These are phyloP conservation scores for Phytophthora hibernalis DNA, from an alignment of 352 stramenopile species.

Conservation along the genomic window DNA sequence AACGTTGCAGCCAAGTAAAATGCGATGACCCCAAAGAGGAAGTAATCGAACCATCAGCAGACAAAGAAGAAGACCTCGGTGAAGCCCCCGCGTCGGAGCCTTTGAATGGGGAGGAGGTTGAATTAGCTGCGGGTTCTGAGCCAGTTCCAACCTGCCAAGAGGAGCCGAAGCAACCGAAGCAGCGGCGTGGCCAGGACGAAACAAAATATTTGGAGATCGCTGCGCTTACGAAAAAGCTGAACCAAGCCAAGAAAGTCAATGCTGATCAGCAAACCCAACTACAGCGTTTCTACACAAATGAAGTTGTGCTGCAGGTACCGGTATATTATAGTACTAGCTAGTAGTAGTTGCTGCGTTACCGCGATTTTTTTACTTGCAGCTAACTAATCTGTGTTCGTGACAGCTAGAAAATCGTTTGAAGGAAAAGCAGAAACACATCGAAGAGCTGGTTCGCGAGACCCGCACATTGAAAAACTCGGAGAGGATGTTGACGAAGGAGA, in stretches of 20 bases:
- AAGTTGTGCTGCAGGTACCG: constrained; percentile 56
- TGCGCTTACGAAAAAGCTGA: constrained; percentile 52
- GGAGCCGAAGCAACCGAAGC: constrained; percentile 1
- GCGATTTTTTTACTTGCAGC: not conserved
- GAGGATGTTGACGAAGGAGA: constrained; percentile 52
- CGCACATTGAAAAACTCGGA: constrained; percentile 63
- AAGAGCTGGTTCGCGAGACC: constrained; percentile 70
- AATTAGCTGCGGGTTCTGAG: not conserved
- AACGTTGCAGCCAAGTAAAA: not conserved
- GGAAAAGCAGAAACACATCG: constrained; percentile 69
- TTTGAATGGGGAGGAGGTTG: not conserved
- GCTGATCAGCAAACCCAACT: constrained; percentile 55
- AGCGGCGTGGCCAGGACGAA: constrained; percentile 1
- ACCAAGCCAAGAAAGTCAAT: constrained; percentile 53
- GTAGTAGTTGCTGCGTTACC: not conserved
- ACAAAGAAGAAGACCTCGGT: constrained; percentile 1
- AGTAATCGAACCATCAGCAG: not conserved
- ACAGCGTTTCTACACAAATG: constrained; percentile 57
- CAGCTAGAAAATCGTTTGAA: constrained; percentile 74
- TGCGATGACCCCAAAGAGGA: not conserved
- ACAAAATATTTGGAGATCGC: constrained; percentile 22
- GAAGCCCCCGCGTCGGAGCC: not conserved
- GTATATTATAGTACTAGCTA: no score
- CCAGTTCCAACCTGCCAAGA: constrained; percentile 7
- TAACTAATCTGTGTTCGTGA: not conserved